Evolutionary conservation across 331 rosid genomes (phyloP).

Genomic region (Rhamnella rubrinervis): DNA sequence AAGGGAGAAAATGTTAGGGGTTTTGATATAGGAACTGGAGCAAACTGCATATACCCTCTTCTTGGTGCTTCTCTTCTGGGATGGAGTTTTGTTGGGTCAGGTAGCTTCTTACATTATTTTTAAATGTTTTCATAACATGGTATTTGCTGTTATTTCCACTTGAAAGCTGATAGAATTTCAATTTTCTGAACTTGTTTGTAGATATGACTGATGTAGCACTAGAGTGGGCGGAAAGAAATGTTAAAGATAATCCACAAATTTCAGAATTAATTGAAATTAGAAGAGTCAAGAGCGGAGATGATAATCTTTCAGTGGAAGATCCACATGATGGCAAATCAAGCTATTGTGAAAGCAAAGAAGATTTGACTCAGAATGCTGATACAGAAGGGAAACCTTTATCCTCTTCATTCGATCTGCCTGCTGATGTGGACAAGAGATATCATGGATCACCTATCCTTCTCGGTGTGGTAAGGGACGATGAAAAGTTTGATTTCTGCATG

Average conservation of each 20-base stretch:
- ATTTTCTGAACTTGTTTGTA: conserved; percentile 26
- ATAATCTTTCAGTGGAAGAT: conserved; percentile 24
- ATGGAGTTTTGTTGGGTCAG: conserved; percentile 85
- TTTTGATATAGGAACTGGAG: conserved; percentile 87
- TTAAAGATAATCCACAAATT: conserved; percentile 55
- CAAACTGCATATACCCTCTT: conserved; percentile 87
- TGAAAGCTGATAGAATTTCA: background rate
- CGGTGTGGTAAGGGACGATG: conserved; percentile 66
- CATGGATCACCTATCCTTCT: conserved; percentile 63
- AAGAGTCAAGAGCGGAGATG: conserved; percentile 40
- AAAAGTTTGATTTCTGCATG: conserved; percentile 86
- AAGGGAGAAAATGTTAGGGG: conserved; percentile 51
- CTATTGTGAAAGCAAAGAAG: conserved; percentile 14
- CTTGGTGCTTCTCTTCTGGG: conserved; percentile 77
- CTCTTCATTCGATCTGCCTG: conserved; percentile 30
- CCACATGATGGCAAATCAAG: conserved; percentile 19
- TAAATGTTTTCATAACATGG: background rate
- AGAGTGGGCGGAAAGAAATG: conserved; percentile 79
- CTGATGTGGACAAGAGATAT: conserved; percentile 32
- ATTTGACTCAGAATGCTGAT: conserved; percentile 19
- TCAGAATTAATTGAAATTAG: conserved; percentile 68
- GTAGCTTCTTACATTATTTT: conserved; percentile 31
- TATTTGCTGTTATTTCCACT: background rate
- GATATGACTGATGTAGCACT: conserved; percentile 76
- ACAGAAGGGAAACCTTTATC: conserved; percentile 22